Base-by-base conservation (phyloP, 495 filamentous ascomycete species). In the Xylaria grammica region DNA sequence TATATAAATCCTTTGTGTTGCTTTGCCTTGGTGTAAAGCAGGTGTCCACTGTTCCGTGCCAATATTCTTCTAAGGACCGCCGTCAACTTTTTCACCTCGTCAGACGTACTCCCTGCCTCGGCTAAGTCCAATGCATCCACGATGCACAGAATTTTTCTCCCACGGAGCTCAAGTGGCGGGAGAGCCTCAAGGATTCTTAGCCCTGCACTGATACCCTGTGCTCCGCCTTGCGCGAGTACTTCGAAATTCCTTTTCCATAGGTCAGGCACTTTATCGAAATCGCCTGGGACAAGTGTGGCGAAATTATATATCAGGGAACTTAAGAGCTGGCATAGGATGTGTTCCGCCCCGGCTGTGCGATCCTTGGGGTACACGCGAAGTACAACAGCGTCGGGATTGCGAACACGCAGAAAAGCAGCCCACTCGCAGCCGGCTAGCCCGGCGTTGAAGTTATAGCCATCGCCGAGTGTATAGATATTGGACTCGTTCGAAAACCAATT, bases 271-370 rank as follows among this genome's bases (percentile, higher is more conserved):
- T 34, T 40, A 3, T 52, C 40, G 20, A 70, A 67, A 9, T 60
- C 51, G 1, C 4, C 48, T 3, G 65, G 58, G 0, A 56, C 61
- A 24, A 70, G 57, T 7, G 24, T 32, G n/a, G 61, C 38, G 30
- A 70, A 26, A 22, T 44, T 62, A 52, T 40, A 70, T 34, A 70
- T 46, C 0, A 70, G 58, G 20, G 68, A 70, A 19, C 61, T 63
- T 9, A 67, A 38, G 7, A 70, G 73, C 13, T 65, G 61, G 29
- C 60, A 32, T 3, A 70, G 30, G 9, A 70, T 49, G 20, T 20
- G n/a, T 15, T 55, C 51, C 10, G 51, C 61, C n/a, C 50, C 7
- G 1, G 46, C 65, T 1, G 7, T 40, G n/a, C 27, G 65, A 32
- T 67, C n/a, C 20, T 65, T 65, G 9, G 52, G 61, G 46, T 67